phyloP scores from a whole-genome alignment of 176 grass and related monocot genomes.

The Avena eriantha region DNA sequence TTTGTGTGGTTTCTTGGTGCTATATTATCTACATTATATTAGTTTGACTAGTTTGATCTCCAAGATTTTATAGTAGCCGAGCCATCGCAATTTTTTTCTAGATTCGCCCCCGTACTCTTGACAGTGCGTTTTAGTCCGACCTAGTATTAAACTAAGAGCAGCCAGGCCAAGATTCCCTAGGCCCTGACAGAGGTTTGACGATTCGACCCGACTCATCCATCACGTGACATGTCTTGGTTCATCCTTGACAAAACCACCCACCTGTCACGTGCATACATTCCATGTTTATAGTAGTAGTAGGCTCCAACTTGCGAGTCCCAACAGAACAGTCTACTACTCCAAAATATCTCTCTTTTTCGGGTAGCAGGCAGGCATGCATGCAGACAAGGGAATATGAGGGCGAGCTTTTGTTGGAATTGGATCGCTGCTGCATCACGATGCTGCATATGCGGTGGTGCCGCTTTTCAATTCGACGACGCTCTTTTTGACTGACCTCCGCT shows the following conservation, averaged over 20 bases:
- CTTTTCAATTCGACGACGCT: not conserved
- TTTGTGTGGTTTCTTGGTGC: too few species aligned
- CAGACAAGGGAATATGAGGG: not conserved
- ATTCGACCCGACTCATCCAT: not conserved
- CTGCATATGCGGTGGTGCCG: not conserved
- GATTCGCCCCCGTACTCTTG: too few species aligned
- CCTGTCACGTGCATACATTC: not conserved
- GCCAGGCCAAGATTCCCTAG: not conserved
- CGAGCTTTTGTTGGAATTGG: not conserved
- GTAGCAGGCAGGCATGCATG: not conserved
- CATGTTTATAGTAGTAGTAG: not conserved
- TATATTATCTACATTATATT: too few species aligned
- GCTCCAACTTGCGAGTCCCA: not conserved
- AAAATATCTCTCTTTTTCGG: not conserved
- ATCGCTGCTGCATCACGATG: not conserved
- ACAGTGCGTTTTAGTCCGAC: too few species aligned
- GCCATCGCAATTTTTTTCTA: too few species aligned
- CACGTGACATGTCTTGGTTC: not conserved
- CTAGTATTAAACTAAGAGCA: not conserved
- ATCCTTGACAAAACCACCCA: not conserved
- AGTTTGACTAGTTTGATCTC: too few species aligned
- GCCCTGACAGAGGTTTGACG: not conserved
- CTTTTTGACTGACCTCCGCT: slow-evolving; percentile 3
- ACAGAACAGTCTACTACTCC: not conserved
- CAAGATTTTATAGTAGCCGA: too few species aligned